phyloP scores from a whole-genome alignment of 1,284 basidiomycete species.

The Fomitopsis pinicola region DNA sequence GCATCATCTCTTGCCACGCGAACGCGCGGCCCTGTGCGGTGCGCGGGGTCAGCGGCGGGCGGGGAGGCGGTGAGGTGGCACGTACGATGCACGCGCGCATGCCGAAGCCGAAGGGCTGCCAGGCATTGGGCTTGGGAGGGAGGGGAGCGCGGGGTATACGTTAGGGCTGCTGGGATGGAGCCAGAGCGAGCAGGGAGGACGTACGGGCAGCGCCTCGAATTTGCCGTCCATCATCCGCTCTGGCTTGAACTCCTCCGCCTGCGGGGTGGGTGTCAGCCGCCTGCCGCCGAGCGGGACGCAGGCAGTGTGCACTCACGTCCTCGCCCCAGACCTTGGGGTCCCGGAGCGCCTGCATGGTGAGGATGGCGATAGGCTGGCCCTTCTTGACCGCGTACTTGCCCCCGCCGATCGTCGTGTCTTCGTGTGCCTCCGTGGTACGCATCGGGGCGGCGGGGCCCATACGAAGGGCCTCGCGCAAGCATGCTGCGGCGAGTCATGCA shows the following conservation, averaged over 20 bases:
- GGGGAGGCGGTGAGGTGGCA: background rate
- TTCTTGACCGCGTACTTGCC: constrained; percentile 39
- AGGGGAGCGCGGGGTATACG: too few species aligned
- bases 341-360: constrained; percentile 33
- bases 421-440: constrained; percentile 29
- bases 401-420: constrained; percentile 36
- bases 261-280: constrained; percentile 12
- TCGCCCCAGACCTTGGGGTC: constrained; percentile 47
- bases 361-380: constrained; percentile 28
- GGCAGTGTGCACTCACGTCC: constrained; percentile 36
- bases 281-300: constrained; percentile 13
- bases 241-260: constrained; percentile 30
- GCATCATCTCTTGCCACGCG: constrained; percentile 44
- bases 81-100: constrained; percentile 39
- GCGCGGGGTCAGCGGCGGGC: background rate
- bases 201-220: constrained; percentile 39
- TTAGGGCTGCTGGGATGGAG: too few species aligned
- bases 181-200: background rate
- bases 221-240: constrained; percentile 47
- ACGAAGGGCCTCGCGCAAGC: constrained; percentile 45
- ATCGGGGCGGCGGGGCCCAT: constrained; percentile 38
- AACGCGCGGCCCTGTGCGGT: constrained; percentile 34
- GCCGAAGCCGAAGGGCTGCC: constrained; percentile 44
- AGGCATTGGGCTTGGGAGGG: constrained; percentile 33
- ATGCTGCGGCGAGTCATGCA: constrained; percentile 23